Conservation (phyloP, 768 basidiomycete species). For the Rickenella mellea region DNA sequence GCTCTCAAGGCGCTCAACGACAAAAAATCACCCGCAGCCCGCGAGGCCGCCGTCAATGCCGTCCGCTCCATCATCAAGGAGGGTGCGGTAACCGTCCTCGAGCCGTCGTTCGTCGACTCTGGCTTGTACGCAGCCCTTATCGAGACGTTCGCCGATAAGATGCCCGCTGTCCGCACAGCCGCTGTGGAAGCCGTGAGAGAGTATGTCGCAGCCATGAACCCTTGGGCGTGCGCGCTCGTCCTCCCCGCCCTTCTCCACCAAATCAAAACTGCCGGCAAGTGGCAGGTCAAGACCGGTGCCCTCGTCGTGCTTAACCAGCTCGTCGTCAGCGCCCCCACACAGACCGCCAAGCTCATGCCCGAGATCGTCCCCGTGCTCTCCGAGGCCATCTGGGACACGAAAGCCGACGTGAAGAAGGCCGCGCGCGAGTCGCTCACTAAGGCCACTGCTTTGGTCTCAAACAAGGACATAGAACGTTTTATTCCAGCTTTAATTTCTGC, state of each 20-base stretch:
- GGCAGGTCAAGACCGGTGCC: constrained; percentile 92
- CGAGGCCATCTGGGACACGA: constrained; percentile 98
- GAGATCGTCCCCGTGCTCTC: constrained; percentile 91
- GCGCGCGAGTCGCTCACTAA: constrained; percentile 92
- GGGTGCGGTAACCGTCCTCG: constrained; percentile 73
- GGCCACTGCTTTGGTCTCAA: constrained; percentile 88
- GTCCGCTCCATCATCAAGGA: constrained; percentile 50
- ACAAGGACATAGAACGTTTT: constrained; percentile 97
- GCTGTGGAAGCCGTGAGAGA: constrained; percentile 76
- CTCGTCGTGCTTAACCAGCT: constrained; percentile 80
- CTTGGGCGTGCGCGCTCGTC: constrained; percentile 77
- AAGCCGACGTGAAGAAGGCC: constrained; percentile 97
- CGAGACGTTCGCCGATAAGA: constrained; percentile 93
- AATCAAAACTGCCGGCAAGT: constrained; percentile 93
- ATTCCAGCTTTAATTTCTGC: constrained; percentile 97
- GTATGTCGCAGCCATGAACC: constrained; percentile 72
- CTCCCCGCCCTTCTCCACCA: constrained; percentile 86
- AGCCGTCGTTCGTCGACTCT: constrained; percentile 80
- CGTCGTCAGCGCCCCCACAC: constrained; percentile 69
- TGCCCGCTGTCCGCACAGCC: constrained; percentile 75
- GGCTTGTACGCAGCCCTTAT: constrained; percentile 81
- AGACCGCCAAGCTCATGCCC: constrained; percentile 84
- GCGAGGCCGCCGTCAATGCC: constrained; percentile 79
- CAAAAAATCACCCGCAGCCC: constrained; percentile 90
- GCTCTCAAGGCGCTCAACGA: constrained; percentile 79